Evolutionary conservation across 2,329 filamentous ascomycete genomes (phyloP), one percentile per base, ranked within the genome.

Genomic region (Leptographium radiaticola): DNA sequence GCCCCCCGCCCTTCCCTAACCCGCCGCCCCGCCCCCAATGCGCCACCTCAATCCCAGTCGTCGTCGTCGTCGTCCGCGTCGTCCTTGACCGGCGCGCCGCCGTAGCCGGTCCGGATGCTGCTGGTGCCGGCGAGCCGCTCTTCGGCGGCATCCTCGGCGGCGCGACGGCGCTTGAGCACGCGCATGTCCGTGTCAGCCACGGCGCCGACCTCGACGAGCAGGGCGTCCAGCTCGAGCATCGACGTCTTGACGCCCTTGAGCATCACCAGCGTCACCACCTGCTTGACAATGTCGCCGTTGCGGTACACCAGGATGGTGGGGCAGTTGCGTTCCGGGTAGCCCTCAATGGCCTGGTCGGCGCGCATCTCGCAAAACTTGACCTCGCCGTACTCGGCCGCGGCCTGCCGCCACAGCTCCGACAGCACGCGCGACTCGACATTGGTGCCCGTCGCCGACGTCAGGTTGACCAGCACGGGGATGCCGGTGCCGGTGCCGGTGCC

Each of bases 321-420:
- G 55, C 89, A 95, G 67, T 98, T 98, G 55, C 80, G 79, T 63
- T 97, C 93, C 2, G 93, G 93, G 68, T 98, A 98, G 43, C 89
- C 89, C 67, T 97, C 93, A 61, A 98, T 96, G 55, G 93, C 95
- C 71, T 96, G 81, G 64, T 89, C 84, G 8, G 84, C 93, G 61
- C 84, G 80, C 61, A 98, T 97, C 71, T 97, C 88, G 67, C 91
- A 97, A 70, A 98, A 98, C 71, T 98, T 98, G 67, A 98, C 75
- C 59, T 98, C 91, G 20, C 89, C 89, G 64, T 89, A 98, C 63
- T 91, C 89, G 56, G 70, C 71, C 1, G 93, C 91, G 43, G 93
- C 77, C 63, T 89, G 82, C 39, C 84, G 77, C 90, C 91, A 98
- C 20, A 96, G 74, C 64, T 95, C 86, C 1, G 84, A 83, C 61